phyloP scores from a whole-genome alignment of 768 basidiomycete genomes.

The Rhizopogon sp. region DNA sequence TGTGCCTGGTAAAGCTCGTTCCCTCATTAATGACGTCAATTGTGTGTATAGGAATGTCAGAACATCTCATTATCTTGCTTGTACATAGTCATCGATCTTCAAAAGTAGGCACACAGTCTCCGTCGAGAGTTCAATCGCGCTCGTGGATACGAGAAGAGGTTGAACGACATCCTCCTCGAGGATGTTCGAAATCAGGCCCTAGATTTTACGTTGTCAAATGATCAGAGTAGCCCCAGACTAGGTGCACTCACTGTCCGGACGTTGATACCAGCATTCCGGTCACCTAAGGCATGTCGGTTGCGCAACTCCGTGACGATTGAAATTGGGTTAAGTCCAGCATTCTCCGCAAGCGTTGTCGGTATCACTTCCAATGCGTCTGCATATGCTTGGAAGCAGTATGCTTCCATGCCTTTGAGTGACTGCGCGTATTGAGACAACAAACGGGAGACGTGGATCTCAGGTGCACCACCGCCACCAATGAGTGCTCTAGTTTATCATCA shows the following conservation, averaged over 20 bases:
- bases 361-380: conserved; percentile 98
- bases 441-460: conserved; percentile 96
- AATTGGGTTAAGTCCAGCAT: conserved; percentile 96
- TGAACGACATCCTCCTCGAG: conserved; percentile 97
- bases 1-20: not conserved
- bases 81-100: conserved; percentile 94
- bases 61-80: conserved; percentile 48
- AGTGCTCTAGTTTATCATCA: conserved; percentile 53
- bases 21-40: not conserved
- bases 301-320: conserved; percentile 97
- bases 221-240: not conserved
- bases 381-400: conserved; percentile 98
- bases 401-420: conserved; percentile 95
- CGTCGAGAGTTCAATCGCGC: conserved; percentile 90
- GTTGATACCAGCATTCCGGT: conserved; percentile 94
- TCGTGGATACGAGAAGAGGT: conserved; percentile 90
- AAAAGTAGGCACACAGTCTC: conserved; percentile 96
- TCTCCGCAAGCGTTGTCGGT: conserved; percentile 95
- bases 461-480: conserved; percentile 95
- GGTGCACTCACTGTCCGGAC: conserved; percentile 76
- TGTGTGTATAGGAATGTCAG: not conserved
- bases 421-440: conserved; percentile 87
- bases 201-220: not conserved
- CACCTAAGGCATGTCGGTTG: conserved; percentile 94
- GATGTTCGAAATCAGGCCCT: conserved; percentile 97